A percentile compares a stretch with the other conserved stretches of the same genome.
These are phyloP conservation scores for Botrytis elliptica DNA, from an alignment of 2,329 filamentous ascomycete genomes.

Conservation along the genomic window DNA sequence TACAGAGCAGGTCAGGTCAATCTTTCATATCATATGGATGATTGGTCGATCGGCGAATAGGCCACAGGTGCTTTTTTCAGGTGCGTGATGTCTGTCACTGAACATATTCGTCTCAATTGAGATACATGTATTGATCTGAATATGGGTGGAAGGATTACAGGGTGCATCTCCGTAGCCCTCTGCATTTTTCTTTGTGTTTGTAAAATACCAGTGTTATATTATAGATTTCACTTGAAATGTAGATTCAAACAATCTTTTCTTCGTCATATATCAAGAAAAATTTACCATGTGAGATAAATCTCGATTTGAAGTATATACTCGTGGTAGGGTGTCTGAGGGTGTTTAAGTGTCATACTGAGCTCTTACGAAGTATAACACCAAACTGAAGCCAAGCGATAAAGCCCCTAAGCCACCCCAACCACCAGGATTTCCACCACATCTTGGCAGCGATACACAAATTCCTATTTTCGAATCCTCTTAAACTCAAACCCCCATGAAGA, in stretches of 20 bases:
- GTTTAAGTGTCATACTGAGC: neutral
- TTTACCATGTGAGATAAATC: neutral
- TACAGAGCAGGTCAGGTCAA: neutral
- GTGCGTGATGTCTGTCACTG: neutral
- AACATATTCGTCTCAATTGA: neutral
- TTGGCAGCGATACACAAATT: neutral
- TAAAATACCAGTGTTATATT: neutral
- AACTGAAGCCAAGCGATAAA: neutral
- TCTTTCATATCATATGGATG: neutral
- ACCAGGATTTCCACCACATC: neutral
- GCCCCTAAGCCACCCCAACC: neutral
- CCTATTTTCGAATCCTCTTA: neutral
- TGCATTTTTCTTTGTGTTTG: neutral
- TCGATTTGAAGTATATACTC: neutral
- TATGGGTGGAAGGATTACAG: neutral
- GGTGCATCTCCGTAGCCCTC: neutral
- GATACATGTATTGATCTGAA: neutral
- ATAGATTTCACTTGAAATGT: neutral
- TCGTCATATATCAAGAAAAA: neutral
- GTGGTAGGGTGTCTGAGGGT: neutral
- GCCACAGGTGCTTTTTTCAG: neutral
- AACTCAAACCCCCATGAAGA: neutral
- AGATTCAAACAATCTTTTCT: neutral
- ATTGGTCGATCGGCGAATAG: too few relatives aligned
- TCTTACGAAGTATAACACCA: neutral